These are phyloP conservation scores for Alternaria conjuncta DNA, from an alignment of 2,329 filamentous ascomycete genomes.

Conservation along the genomic window DNA sequence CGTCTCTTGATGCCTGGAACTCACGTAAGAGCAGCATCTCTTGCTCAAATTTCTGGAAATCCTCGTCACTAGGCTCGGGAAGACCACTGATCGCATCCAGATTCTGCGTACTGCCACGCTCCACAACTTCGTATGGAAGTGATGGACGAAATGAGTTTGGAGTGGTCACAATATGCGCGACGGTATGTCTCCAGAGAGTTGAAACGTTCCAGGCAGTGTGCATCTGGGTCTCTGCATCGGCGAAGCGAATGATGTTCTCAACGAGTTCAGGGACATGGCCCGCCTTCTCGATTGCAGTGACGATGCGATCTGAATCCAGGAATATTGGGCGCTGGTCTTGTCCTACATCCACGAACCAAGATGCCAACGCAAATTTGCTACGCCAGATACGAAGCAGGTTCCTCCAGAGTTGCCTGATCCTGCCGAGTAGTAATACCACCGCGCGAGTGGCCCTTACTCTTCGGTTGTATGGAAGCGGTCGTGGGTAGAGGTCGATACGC, in stretches of 20 bases:
- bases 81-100: neutral
- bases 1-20: neutral
- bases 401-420: neutral
- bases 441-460: neutral
- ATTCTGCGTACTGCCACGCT: neutral
- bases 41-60: neutral
- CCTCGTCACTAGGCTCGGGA: neutral
- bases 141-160: neutral
- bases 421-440: neutral
- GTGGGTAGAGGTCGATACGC: neutral
- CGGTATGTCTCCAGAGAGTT: neutral
- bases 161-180: neutral
- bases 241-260: neutral
- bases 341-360: neutral
- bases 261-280: neutral
- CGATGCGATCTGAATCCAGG: neutral
- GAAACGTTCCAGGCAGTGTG: neutral
- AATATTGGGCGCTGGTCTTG: neutral
- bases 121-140: neutral
- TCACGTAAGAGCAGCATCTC: neutral
- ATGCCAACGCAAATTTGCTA: neutral
- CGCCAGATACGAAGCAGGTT: neutral
- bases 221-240: neutral
- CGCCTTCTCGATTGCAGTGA: neutral
- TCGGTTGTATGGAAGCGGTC: neutral